Base-by-base conservation (phyloP, 179 eudicot species). In the Silene coronaria region DNA sequence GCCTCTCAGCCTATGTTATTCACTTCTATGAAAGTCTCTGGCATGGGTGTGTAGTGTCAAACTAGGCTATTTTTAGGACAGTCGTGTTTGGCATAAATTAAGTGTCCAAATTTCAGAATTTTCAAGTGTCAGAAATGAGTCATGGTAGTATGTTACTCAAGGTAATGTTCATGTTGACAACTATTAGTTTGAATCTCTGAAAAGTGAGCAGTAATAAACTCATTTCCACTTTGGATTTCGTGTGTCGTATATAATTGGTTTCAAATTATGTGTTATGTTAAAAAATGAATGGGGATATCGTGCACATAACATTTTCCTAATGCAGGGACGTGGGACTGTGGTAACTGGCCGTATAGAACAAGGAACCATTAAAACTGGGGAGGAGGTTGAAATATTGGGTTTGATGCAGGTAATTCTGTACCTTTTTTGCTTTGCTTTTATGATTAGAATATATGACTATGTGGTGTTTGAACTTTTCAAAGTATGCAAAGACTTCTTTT, bases 291-390 rank as follows among this genome's bases (percentile, higher is more conserved):
- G 5, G 38, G 71, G 28, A 21, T 36, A 24, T 38, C 51, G 1
- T 22, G 59, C 34, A 58, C 36, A 9, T 67, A 46, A 26, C 26
- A 27, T 27, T 74, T 13, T 32, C 19, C 3, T 63, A 24, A 55
- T 75, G 67, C 79, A 95, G 99, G 99, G 99, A 71, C 96, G 99
- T 84, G 99, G 97, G 78, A 95, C 99, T 83, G 99, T 93, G 80
- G 99, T 88, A 53, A 95, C 99, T 55, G 99, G 99, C 51, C 97
- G 99, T 77, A 83, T 95, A 72, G 97, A 95, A 75, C 97, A 95
- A 82, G 97, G 99, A 28, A 88, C 76, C 3, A 91, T 95, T 70
- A 95, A 95, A 86, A 87, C 88, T 46, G 99, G 99, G 10, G 99
- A 93, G 67, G 99, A 95, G 38, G 96, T 95, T 19, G 99, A 95